Percentiles rank a stretch among this genome's conserved stretches.
phyloP scores from a whole-genome alignment of 345 rosid species.

The Moricandia moricandioides region DNA sequence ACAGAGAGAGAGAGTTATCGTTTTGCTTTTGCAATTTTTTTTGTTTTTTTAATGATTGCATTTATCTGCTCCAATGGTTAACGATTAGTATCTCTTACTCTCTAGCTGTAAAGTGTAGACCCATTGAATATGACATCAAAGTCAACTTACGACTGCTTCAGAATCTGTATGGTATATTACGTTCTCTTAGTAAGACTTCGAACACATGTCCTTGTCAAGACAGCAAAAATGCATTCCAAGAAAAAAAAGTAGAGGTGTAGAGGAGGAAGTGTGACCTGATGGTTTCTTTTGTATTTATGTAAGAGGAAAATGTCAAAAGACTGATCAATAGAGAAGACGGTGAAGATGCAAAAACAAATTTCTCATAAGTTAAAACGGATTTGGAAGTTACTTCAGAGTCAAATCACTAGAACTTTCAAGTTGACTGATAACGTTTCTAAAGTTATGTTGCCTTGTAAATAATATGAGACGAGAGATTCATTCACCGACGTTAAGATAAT shows the following conservation, averaged over 20 bases:
- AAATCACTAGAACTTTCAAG: background rate
- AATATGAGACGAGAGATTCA: conserved; percentile 4
- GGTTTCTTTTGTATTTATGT: background rate
- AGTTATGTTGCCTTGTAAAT: conserved; percentile 4
- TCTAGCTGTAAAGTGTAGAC: conserved; percentile 10
- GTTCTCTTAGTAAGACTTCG: conserved; percentile 1
- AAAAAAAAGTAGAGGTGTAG: background rate
- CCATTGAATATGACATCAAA: conserved; percentile 5
- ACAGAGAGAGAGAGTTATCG: background rate
- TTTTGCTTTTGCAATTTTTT: background rate
- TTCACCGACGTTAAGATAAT: conserved; percentile 7
- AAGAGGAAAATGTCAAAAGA: conserved; percentile 16
- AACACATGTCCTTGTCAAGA: conserved; percentile 21
- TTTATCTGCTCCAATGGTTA: conserved; percentile 1
- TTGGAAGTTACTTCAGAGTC: conserved; percentile 8
- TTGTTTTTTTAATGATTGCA: background rate
- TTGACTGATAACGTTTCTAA: background rate
- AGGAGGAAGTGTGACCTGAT: background rate
- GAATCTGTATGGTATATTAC: conserved; percentile 21
- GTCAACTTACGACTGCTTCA: conserved; percentile 14
- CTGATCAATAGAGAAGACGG: background rate
- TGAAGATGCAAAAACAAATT: conserved; percentile 9
- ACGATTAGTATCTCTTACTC: conserved; percentile 4
- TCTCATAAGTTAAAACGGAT: background rate
- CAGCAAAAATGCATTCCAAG: conserved; percentile 15